Evolutionary conservation across 2,329 filamentous ascomycete genomes (phyloP).

Genomic region (Pseudogymnoascus sp.): DNA sequence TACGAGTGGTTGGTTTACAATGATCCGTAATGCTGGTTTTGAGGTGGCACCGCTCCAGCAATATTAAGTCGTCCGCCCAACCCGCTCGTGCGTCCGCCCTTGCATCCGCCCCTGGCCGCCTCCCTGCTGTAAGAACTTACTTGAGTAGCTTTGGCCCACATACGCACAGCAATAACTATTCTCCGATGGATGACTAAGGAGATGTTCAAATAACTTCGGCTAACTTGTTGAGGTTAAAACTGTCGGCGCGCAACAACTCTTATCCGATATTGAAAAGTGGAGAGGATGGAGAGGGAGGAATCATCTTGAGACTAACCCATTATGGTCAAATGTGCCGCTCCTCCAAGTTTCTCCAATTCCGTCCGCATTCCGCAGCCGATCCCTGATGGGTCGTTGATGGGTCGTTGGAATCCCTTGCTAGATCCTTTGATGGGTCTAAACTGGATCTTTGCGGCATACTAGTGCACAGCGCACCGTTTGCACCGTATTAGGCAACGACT

Average conservation of each 20-base stretch:
- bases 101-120: background rate
- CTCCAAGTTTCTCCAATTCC: background rate
- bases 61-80: background rate
- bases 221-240: background rate
- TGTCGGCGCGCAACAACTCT: background rate
- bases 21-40: background rate
- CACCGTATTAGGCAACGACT: background rate
- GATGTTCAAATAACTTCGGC: background rate
- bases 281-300: no score
- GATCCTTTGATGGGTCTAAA: background rate
- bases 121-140: background rate
- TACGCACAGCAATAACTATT: background rate
- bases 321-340: background rate
- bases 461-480: background rate
- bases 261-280: background rate
- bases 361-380: no score
- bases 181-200: background rate
- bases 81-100: constrained; percentile 1
- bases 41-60: background rate
- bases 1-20: background rate
- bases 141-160: background rate
- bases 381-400: background rate
- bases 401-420: background rate
- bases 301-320: background rate
- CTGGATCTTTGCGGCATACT: background rate